Base-by-base conservation (phyloP, 257 asterid genomes). In the Salvia hispanica region DNA sequence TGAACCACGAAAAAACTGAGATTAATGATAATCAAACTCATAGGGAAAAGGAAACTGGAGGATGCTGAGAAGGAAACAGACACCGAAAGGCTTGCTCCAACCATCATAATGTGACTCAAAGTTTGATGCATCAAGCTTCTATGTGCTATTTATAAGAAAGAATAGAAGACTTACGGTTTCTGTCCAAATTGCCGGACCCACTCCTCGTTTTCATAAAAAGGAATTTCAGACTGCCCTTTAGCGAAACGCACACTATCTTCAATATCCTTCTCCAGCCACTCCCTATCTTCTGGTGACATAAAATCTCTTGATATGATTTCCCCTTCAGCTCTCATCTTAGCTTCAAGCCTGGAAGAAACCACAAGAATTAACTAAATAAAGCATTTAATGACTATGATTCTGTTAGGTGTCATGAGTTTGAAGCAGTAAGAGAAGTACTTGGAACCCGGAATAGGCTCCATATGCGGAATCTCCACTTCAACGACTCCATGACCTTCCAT, bases 401-500 rank as follows among this genome's bases (percentile, higher is more conserved):
- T 9, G 31, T 64, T 47, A 47, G 67, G 58, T 7, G 67, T 45
- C 31, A 60, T 21, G 52, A 45, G 47, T 25, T 28, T 6, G 59
- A 69, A 69, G 51, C 48, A 64, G 72, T 66, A 68, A 37, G 39
- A 46, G 62, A 67, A 83, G 56, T 87, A 94, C 99, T 87, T 85
- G 67, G 99, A 94, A 47, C 97, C 99, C 15, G 99, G 99, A 47
- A 88, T 68, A 70, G 99, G 99, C 81, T 94, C 85, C 8, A 67
- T 65, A 13, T 69, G 74, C 68, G 99, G 99, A 77, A 94, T 84
- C 5, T 94, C 97, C 67, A 94, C 99, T 87, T 94, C 99, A 82
- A 91, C 89, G 73, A 94, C 90, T 64, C 99, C 99, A 81, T 94
- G 99, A 66, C 99, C 99, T 80, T 91, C 99, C 96, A 94, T 91